Evolutionary conservation across 306 rosid species (phyloP).

Genomic region (Quillaja saponaria): DNA sequence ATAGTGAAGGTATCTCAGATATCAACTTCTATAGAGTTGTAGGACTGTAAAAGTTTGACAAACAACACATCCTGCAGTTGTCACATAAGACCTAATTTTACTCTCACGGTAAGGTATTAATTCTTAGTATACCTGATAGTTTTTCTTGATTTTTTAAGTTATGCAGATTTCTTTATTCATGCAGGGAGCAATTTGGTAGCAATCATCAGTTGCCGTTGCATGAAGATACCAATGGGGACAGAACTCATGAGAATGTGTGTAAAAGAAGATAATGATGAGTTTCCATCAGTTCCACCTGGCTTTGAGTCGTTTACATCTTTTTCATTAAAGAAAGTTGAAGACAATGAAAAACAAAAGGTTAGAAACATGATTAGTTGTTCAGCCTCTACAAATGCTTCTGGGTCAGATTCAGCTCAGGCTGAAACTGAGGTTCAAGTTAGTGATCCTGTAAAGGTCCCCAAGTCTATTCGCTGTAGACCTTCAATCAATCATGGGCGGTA

Average conservation of each 20-base stretch:
- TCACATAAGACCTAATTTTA: constrained; percentile 26
- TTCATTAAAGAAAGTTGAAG: constrained; percentile 52
- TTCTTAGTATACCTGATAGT: constrained; percentile 8
- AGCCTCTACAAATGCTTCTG: constrained; percentile 48
- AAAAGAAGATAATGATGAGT: constrained; percentile 89
- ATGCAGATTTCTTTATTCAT: constrained; percentile 29
- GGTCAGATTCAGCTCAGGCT: constrained; percentile 52
- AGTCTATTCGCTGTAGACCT: constrained; percentile 71
- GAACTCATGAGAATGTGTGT: constrained; percentile 78
- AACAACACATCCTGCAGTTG: constrained; percentile 7
- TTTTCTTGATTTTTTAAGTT: constrained; percentile 17
- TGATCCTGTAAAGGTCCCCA: constrained; percentile 56
- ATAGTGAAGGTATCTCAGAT: constrained; percentile 28
- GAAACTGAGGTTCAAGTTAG: constrained; percentile 42
- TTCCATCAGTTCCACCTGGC: constrained; percentile 97
- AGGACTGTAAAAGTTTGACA: constrained; percentile 26
- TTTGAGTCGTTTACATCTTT: constrained; percentile 85
- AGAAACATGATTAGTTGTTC: constrained; percentile 45
- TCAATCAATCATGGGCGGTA: constrained; percentile 60
- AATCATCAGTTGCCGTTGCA: constrained; percentile 24
- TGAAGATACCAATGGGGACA: constrained; percentile 71
- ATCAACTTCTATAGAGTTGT: constrained; percentile 33
- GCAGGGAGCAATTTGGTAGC: constrained; percentile 31
- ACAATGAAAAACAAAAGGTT: constrained; percentile 47
- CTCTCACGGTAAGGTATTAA: constrained; percentile 30